A percentile compares a stretch with the other conserved stretches of the same genome.
Conservation (phyloP, 208 protist species). For the Naegleria fowleri region DNA sequence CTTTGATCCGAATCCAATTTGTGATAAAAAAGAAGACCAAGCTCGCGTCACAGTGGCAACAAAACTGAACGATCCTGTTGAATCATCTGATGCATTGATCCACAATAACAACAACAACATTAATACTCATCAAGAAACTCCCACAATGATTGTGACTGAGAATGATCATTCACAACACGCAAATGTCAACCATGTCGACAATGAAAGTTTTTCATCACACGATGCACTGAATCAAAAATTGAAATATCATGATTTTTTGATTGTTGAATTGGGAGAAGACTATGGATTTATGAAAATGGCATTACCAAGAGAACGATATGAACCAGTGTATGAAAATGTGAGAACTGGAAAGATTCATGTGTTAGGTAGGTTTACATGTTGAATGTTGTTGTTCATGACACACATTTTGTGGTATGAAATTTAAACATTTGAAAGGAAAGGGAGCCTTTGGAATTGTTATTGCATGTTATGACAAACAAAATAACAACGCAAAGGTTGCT, state of each 20-base stretch:
- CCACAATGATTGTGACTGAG: too few relatives aligned
- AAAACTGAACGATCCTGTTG: too few relatives aligned
- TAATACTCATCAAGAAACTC: too few relatives aligned
- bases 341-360: background rate
- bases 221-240: background rate
- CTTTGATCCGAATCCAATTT: background rate
- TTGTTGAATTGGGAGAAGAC: background rate
- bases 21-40: too few relatives aligned
- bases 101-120: too few relatives aligned
- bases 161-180: too few relatives aligned
- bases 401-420: too few relatives aligned
- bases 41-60: too few relatives aligned
- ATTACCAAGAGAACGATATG: background rate
- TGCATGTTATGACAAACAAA: background rate
- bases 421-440: conserved; percentile 45
- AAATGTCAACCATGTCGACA: too few relatives aligned
- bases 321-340: background rate
- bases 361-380: background rate
- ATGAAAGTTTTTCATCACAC: too few relatives aligned
- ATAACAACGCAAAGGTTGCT: background rate
- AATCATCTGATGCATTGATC: too few relatives aligned
- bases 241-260: background rate
- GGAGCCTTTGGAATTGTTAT: conserved; percentile 75
- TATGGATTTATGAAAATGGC: background rate
- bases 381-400: too few relatives aligned